A percentile compares a stretch with the other conserved stretches of the same genome.
These are phyloP conservation scores for Candida sanyaensis DNA, from an alignment of 1,139 yeast species.

Conservation along the genomic window DNA sequence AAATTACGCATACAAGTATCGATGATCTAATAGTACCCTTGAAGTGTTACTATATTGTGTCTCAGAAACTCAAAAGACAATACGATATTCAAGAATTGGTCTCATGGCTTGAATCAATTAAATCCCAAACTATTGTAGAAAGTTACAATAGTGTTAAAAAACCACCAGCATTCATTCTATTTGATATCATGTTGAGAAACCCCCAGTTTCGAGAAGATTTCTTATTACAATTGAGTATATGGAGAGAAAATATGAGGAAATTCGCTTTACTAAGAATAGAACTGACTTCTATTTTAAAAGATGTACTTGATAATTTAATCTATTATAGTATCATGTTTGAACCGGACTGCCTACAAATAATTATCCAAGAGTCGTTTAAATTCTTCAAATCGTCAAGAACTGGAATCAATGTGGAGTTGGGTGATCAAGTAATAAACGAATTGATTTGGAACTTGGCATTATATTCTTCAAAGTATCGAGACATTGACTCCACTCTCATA, in stretches of 20 bases:
- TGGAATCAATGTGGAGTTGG: constrained; percentile 16
- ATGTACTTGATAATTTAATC: constrained; percentile 26
- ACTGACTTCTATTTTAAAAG: constrained; percentile 20
- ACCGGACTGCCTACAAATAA: constrained; percentile 19
- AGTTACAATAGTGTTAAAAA: constrained; percentile 31
- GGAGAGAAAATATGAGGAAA: constrained; percentile 25
- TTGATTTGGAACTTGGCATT: constrained; percentile 26
- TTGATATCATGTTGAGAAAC: constrained; percentile 37
- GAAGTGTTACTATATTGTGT: constrained; percentile 10
- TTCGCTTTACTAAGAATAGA: constrained; percentile 20
- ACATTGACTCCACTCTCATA: constrained; percentile 3
- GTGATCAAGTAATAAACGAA: constrained; percentile 20
- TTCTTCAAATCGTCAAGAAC: constrained; percentile 15
- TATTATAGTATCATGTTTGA: constrained; percentile 29
- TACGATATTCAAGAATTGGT: constrained; percentile 17
- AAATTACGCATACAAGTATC: not conserved
- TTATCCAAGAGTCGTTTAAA: constrained; percentile 19
- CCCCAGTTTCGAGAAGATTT: constrained; percentile 35
- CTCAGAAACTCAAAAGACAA: constrained; percentile 1
- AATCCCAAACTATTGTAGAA: constrained; percentile 25
- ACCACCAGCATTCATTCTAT: constrained; percentile 35
- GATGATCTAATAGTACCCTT: constrained; percentile 1
- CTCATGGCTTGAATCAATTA: constrained; percentile 32
- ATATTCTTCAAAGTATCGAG: constrained; percentile 14
- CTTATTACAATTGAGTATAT: constrained; percentile 38